Conservation (phyloP, 371 early-diverging fungal species). For the Rhizomucor pusillus region DNA sequence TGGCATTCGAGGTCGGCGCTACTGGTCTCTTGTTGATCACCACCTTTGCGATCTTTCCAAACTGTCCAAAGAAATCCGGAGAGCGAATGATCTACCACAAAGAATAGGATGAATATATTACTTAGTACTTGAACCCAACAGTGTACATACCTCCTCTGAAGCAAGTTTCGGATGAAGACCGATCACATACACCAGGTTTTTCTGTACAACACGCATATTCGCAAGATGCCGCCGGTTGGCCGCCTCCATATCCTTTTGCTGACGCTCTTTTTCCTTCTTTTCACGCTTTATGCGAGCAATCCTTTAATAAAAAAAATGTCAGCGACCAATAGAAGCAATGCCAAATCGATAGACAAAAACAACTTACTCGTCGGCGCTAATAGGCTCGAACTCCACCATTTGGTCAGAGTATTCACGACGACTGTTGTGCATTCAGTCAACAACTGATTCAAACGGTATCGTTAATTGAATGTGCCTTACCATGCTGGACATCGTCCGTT, state of each 20-base stretch:
- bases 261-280: constrained; percentile 85
- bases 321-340: background rate
- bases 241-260: constrained; percentile 87
- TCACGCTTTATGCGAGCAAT: constrained; percentile 65
- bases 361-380: constrained; percentile 85
- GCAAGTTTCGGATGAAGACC: constrained; percentile 84
- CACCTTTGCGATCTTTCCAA: constrained; percentile 92
- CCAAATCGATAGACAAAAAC: background rate
- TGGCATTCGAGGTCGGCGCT: constrained; percentile 50
- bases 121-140: background rate
- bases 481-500: constrained; percentile 96
- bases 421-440: constrained; percentile 29
- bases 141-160: constrained; percentile 76
- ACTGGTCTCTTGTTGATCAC: constrained; percentile 77
- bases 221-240: constrained; percentile 84
- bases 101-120: background rate
- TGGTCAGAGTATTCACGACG: constrained; percentile 83
- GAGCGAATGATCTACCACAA: constrained; percentile 66
- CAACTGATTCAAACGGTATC: background rate
- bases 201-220: constrained; percentile 92
- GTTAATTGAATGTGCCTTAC: constrained; percentile 21
- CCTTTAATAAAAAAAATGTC: constrained; percentile 37
- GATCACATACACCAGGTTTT: constrained; percentile 94
- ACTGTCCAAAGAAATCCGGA: constrained; percentile 95
- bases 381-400: constrained; percentile 83